phyloP scores from a whole-genome alignment of 805 yeast genomes.

The Yarrowia yakushimensis region DNA sequence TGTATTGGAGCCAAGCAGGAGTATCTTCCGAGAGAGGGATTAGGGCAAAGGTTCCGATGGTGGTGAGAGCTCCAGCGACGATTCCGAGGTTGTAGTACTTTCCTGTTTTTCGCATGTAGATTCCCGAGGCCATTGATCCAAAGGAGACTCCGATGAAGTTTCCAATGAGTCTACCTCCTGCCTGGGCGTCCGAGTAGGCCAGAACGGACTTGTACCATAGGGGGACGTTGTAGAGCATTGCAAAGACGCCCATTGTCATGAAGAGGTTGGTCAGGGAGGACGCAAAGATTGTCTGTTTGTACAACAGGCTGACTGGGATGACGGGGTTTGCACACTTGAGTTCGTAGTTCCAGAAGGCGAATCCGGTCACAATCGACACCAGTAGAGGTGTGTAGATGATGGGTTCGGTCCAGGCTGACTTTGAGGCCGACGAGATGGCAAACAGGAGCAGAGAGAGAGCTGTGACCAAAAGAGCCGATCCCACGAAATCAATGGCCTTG shows the following conservation, averaged over 20 bases:
- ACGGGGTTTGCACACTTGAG: conserved; percentile 41
- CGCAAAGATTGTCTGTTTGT: conserved; percentile 52
- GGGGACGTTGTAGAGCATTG: conserved; percentile 67
- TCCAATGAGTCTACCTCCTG: conserved; percentile 49
- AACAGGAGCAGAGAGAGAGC: conserved; percentile 57
- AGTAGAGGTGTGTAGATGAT: conserved; percentile 41
- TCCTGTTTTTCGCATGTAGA: conserved; percentile 65
- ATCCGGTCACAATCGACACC: conserved; percentile 38
- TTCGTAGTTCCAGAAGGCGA: conserved; percentile 50
- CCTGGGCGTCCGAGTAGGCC: conserved; percentile 51
- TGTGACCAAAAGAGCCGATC: conserved; percentile 56
- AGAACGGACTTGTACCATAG: conserved; percentile 57
- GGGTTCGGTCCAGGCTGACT: conserved; percentile 47
- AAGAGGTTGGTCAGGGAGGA: conserved; percentile 70
- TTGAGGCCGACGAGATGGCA: conserved; percentile 60
- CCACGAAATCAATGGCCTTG: conserved; percentile 56
- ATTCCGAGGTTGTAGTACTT: conserved; percentile 52
- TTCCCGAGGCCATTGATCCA: conserved; percentile 67
- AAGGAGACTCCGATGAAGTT: conserved; percentile 65
- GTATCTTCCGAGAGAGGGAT: conserved; percentile 30
- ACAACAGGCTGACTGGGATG: conserved; percentile 42
- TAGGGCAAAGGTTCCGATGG: conserved; percentile 48
- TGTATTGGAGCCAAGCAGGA: conserved; percentile 41
- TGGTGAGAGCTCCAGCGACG: conserved; percentile 42
- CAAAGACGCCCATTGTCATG: conserved; percentile 62